These are phyloP conservation scores for Fraxinus sp. DNA, from an alignment of 305 asterid genomes.

Conservation along the genomic window DNA sequence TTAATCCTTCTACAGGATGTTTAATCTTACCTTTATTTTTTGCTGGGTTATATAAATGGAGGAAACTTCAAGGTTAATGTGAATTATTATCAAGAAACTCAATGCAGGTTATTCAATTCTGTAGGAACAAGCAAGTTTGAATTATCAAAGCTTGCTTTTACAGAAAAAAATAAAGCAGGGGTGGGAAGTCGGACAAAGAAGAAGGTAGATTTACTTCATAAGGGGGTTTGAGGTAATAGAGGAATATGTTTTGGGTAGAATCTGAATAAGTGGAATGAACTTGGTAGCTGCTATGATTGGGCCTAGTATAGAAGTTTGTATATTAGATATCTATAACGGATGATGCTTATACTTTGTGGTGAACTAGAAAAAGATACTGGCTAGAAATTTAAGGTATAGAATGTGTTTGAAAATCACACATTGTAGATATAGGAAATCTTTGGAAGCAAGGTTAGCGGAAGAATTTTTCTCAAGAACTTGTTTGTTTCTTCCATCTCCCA, in stretches of 20 bases:
- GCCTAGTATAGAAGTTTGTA: neutral
- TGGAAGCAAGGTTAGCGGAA: neutral
- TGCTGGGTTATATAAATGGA: neutral
- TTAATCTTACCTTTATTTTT: neutral
- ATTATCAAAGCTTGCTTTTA: neutral
- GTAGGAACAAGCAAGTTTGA: constrained; percentile 3
- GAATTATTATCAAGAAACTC: neutral
- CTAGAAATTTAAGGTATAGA: neutral
- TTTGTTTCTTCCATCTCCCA: neutral
- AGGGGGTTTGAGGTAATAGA: neutral
- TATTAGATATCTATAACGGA: neutral
- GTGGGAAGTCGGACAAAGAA: neutral
- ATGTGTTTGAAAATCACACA: neutral
- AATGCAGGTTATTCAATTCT: neutral
- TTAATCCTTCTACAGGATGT: neutral
- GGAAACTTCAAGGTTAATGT: neutral
- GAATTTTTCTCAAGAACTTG: neutral
- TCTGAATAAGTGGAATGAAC: neutral
- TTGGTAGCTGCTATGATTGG: neutral
- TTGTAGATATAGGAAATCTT: neutral
- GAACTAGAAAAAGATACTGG: neutral
- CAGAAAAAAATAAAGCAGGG: neutral
- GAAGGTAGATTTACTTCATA: neutral
- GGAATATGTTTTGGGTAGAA: neutral
- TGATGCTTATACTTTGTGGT: neutral